Evolutionary conservation across 352 stramenopile species (phyloP).

Genomic region (Phytophthora pisi): DNA sequence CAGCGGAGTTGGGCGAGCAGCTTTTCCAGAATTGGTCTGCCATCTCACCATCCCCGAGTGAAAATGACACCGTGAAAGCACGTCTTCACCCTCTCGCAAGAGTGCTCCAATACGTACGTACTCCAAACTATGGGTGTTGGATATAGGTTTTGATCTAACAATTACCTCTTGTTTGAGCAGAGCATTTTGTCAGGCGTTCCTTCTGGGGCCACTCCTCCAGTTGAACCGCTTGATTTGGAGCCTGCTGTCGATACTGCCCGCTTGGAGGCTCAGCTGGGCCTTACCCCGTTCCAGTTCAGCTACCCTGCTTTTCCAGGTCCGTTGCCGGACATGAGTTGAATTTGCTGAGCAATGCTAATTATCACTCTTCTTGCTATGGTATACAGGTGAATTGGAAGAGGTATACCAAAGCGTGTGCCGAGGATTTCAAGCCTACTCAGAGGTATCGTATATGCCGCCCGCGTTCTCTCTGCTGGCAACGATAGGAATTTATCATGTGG

Average conservation of each 20-base stretch:
- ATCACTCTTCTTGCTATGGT: not conserved
- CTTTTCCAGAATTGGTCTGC: constrained; percentile 61
- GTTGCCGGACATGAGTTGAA: not conserved
- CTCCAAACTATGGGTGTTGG: not conserved
- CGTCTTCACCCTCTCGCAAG: constrained; percentile 53
- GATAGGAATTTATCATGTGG: not conserved
- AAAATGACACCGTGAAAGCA: constrained; percentile 23
- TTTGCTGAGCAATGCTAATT: not conserved
- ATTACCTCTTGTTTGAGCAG: constrained; percentile 31
- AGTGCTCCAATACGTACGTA: constrained; percentile 66
- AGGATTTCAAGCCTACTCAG: constrained; percentile 71
- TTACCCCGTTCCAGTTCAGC: constrained; percentile 67
- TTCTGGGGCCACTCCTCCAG: constrained; percentile 28
- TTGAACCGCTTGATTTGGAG: constrained; percentile 30
- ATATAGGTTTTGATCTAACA: constrained; percentile 2
- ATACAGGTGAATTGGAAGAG: constrained; percentile 42
- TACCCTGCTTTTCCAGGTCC: constrained; percentile 41
- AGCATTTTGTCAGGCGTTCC: constrained; percentile 64
- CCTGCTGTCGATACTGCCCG: constrained; percentile 42
- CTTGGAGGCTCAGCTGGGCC: constrained; percentile 47
- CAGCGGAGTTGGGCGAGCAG: constrained; percentile 55
- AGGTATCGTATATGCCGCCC: constrained; percentile 35
- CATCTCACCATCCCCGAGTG: constrained; percentile 27
- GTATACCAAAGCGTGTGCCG: constrained; percentile 66
- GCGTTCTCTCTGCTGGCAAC: not conserved